These are phyloP conservation scores for Aspergillus jensenii DNA, from an alignment of 2,329 filamentous ascomycete species.

Conservation along the genomic window DNA sequence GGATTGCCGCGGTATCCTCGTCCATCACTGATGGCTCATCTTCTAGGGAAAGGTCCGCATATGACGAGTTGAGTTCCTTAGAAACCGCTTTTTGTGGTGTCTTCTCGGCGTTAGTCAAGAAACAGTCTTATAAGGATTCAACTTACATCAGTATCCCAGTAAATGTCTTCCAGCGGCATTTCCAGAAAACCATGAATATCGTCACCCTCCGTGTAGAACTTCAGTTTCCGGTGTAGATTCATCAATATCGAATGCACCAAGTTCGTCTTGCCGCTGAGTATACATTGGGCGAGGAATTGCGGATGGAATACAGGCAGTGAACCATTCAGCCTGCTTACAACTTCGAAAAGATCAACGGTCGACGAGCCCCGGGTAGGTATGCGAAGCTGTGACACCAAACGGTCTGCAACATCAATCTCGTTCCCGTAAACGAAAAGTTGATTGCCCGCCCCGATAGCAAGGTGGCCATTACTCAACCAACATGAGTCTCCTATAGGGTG, in stretches of 20 bases:
- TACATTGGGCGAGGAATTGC: constrained; percentile 83
- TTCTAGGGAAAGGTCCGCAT: constrained; percentile 50
- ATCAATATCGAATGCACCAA: constrained; percentile 73
- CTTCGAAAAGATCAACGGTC: constrained; percentile 72
- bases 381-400: constrained; percentile 57
- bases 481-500: constrained; percentile 91
- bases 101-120: constrained; percentile 27
- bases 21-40: constrained; percentile 65
- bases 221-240: constrained; percentile 71
- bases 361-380: constrained; percentile 49
- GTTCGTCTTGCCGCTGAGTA: constrained; percentile 72
- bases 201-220: constrained; percentile 81
- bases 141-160: constrained; percentile 46
- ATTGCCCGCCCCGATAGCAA: constrained; percentile 87
- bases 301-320: constrained; percentile 90
- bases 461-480: constrained; percentile 81
- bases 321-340: constrained; percentile 80
- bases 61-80: constrained; percentile 53
- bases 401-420: constrained; percentile 64
- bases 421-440: constrained; percentile 85
- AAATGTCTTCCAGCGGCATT: constrained; percentile 51
- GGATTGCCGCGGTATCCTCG: constrained; percentile 65
- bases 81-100: constrained; percentile 41
- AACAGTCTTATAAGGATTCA: neutral
- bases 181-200: constrained; percentile 75